Evolutionary conservation across 2,329 filamentous ascomycete genomes (phyloP).

Genomic region (Corinectria fuckeliana): DNA sequence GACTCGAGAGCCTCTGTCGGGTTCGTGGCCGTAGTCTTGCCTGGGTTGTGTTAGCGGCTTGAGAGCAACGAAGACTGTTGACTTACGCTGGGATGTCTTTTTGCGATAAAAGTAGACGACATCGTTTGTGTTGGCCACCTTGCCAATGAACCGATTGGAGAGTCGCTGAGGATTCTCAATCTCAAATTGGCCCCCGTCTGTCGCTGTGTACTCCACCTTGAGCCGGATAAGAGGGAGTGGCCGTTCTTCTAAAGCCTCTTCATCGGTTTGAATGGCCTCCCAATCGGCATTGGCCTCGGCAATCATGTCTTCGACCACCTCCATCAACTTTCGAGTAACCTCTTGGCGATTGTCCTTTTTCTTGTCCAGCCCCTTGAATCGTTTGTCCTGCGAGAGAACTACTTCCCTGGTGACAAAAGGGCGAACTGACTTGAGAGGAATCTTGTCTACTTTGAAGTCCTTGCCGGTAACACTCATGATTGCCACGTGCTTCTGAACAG

Average conservation of each 20-base stretch:
- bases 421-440: constrained; percentile 85
- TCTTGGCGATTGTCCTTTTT: constrained; percentile 84
- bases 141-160: constrained; percentile 88
- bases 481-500: constrained; percentile 88
- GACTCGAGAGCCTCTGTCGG: constrained; percentile 69
- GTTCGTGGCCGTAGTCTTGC: constrained; percentile 51
- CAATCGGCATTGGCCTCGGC: constrained; percentile 82
- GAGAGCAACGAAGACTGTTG: fast-evolving
- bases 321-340: constrained; percentile 77
- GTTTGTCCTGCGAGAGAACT: constrained; percentile 74
- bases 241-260: constrained; percentile 62
- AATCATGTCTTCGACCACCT: constrained; percentile 85
- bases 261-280: constrained; percentile 75
- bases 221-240: constrained; percentile 87
- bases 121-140: constrained; percentile 92
- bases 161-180: constrained; percentile 96
- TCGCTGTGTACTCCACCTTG: constrained; percentile 87
- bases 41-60: constrained; percentile 28
- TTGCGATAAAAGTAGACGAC: constrained; percentile 93
- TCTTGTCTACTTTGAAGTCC: constrained; percentile 79
- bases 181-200: constrained; percentile 85
- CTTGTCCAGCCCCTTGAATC: constrained; percentile 78
- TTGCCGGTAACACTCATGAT: constrained; percentile 84
- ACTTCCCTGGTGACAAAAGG: constrained; percentile 91
- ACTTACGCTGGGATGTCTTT: constrained; percentile 64